Base-by-base conservation (phyloP, 139 green algal species). In the Volvox africanus region DNA sequence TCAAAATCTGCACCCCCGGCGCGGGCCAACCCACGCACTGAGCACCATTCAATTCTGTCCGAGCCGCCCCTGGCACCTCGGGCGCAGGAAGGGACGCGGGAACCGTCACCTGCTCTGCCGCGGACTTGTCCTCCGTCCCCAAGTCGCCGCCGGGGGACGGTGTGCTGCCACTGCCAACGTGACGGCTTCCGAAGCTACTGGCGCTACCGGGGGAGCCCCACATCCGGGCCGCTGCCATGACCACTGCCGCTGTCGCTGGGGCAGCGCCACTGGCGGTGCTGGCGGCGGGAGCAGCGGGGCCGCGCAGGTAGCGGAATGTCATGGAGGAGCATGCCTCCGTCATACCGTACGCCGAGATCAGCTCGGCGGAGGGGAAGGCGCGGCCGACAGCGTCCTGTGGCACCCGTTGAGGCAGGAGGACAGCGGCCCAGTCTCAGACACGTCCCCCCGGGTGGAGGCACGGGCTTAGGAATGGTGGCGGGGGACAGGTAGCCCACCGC, bases 331-430 rank as follows among this genome's bases (percentile, higher is more conserved):
- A 93, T 3, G 93, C 94, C 65, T 99, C 97, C 11, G 97, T 99
- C 96, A 99, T 98, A 77, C 97, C 97, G 88, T 99, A 99, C 5
- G 97, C 97, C 0, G 92, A 95, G 67, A 91, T 88, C 24, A 99
- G 67, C 2, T 62, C 65, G 13, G 97, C 96, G 12, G 86, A 55
- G 0, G 96, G 97, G 73, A 98, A 96, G 33, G 89, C 35, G 69
- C 67, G 50, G 50, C 30, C 28, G 24, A 90, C 73, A 22, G 86
- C 73, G 9, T 76, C 73, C 86, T 89, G 84, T 73, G 65, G 65
- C 26, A 55, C 44, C 44, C 44, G 44, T 55, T 55, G 44, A 5
- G 44, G 44, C 44, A 55, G 44, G 5, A 9, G 44, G 44, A 9
- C n/a, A 55, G 44, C 44, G 44, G 44, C 44, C 44, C 44, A 55